Base-by-base conservation (phyloP, 164 flowering plant genomes). In the Houttuynia cordata region DNA sequence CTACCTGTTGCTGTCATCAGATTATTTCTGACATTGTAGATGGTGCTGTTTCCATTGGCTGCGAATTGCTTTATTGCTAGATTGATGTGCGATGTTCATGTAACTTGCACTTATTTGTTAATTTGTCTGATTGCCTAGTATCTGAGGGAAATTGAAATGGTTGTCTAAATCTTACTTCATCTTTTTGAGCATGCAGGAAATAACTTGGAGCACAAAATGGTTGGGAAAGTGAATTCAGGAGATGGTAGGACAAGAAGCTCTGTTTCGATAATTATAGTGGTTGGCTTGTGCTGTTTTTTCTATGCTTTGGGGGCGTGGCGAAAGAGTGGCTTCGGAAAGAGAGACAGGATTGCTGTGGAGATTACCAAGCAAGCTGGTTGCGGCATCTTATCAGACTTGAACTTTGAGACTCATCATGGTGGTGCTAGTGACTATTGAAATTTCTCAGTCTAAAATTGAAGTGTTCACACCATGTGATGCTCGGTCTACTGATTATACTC, bases 231-330 rank as follows among this genome's bases (percentile, higher is more conserved):
- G 24, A 77, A 54, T 55, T 39, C 86, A 0, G 75, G 73, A 8
- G 88, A 87, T 61, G 74, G 74, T 58, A 71, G 86, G 71, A 84
- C 96, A 7, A 70, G 93, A 67, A 80, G 83, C 65, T 83, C 93
- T 10, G 61, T 91, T 10, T 84, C 84, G 21, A 83, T 91, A 52
- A 77, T 86, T 47, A 81, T 91, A 47, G 85, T 87, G 25, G 79
- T 77, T 62, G 96, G 95, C 37, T 64, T 90, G 64, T 90, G 97
- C 66, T 84, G 89, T 67, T 87, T 85, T 72, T 90, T 90, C 67
- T 91, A 87, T 67, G 72, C 84, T 61, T 68, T 91, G 73, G 97
- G 97, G 14, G 93, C 91, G 24, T 91, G 97, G 97, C 96, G 87
- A 65, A 86, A 83, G 64, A 91, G 96, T 75, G 97, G 93, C 4